Percentiles rank a stretch among this genome's conserved stretches.
Conservation (phyloP, 257 asterid genomes). For the Solanum etuberosum region DNA sequence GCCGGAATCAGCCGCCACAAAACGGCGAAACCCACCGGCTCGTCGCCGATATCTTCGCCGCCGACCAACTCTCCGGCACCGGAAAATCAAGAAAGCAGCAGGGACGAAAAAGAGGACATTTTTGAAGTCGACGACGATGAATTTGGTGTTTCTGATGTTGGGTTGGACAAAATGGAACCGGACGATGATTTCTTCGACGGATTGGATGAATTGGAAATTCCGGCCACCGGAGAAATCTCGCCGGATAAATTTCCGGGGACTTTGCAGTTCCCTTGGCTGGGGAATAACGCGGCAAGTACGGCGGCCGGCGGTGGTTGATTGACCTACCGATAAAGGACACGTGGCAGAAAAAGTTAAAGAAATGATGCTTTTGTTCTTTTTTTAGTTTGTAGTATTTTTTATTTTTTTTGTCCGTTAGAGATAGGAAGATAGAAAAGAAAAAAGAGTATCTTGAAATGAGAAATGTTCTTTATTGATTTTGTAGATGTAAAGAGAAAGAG, state of each 20-base stretch:
- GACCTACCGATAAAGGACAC: slow-evolving; percentile 6
- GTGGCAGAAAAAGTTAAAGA: background rate
- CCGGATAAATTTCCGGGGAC: slow-evolving; percentile 20
- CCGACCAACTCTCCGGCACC: background rate
- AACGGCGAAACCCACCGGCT: slow-evolving; percentile 10
- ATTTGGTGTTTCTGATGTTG: slow-evolving; percentile 11
- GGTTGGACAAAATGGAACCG: background rate
- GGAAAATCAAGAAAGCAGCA: slow-evolving; percentile 25
- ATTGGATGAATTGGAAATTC: slow-evolving; percentile 14
- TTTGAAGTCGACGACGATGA: slow-evolving; percentile 20
- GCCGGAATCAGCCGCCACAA: slow-evolving; percentile 40
- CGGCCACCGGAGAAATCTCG: slow-evolving; percentile 13
- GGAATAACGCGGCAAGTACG: slow-evolving; percentile 29
- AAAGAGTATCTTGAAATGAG: slow-evolving; percentile 12
- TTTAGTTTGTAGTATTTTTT: slow-evolving; percentile 20
- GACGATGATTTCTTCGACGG: slow-evolving; percentile 42
- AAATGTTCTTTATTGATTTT: slow-evolving; percentile 4
- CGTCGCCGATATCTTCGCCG: background rate
- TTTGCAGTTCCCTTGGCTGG: slow-evolving; percentile 44
- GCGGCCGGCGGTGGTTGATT: slow-evolving; percentile 61
- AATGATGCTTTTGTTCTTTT: slow-evolving; percentile 48
- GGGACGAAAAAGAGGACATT: slow-evolving; percentile 20
- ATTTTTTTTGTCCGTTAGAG: slow-evolving; percentile 24
- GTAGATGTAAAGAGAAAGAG: slow-evolving; percentile 2
- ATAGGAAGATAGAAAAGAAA: slow-evolving; percentile 6